Conservation (phyloP, 1,284 basidiomycete genomes). For the Cutaneotrichosporon mucoides region DNA sequence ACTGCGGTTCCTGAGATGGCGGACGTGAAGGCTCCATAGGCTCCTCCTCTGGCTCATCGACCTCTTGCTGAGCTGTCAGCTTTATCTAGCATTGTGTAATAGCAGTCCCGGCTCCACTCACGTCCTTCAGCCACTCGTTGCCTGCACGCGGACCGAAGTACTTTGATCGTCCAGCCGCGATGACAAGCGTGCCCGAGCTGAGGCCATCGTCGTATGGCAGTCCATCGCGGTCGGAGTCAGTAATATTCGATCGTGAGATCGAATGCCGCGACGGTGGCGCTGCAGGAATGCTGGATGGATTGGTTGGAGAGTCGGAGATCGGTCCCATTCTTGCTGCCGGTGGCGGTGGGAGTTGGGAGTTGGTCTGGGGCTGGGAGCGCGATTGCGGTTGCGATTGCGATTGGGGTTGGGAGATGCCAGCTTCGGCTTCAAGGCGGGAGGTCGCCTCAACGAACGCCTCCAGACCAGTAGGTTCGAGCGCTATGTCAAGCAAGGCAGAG, state of each 20-base stretch:
- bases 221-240: neutral
- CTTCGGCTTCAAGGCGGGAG: neutral
- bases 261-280: neutral
- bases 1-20: neutral
- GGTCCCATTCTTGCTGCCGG: too few species aligned
- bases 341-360: too few species aligned
- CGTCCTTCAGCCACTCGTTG: constrained; percentile 36
- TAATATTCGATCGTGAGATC: constrained; percentile 1
- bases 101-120: constrained; percentile 4
- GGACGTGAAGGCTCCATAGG: neutral
- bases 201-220: constrained; percentile 12
- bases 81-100: neutral
- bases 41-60: constrained; percentile 7
- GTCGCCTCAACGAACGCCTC: neutral
- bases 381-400: too few species aligned
- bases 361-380: too few species aligned
- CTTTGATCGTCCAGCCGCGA: constrained; percentile 25
- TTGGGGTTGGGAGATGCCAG: neutral
- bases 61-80: constrained; percentile 17
- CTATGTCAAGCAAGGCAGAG: neutral
- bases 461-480: neutral
- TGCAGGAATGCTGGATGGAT: too few species aligned
- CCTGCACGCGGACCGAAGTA: constrained; percentile 31
- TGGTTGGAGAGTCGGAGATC: too few species aligned
- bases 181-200: constrained; percentile 29